These are phyloP conservation scores for Phyllosticta paracitricarpa DNA, from an alignment of 2,329 filamentous ascomycete genomes.

Conservation along the genomic window DNA sequence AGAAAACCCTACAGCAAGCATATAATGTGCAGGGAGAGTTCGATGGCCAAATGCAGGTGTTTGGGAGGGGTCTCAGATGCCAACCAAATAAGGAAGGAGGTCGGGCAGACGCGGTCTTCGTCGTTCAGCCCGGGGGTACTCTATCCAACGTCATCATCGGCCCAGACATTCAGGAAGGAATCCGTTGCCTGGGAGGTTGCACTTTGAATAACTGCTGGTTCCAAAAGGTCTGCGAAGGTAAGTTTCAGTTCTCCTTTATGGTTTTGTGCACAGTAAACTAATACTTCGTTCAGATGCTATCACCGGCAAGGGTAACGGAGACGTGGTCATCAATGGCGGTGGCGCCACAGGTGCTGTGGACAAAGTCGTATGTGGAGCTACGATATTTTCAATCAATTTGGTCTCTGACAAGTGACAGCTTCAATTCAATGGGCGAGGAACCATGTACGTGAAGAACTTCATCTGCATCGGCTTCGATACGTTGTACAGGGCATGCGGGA, in stretches of 20 bases:
- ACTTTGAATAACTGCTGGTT: constrained; percentile 30
- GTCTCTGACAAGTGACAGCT: constrained; percentile 2
- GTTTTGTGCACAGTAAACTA: too few relatives aligned
- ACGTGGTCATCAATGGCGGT: constrained; percentile 20
- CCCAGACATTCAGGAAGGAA: constrained; percentile 35
- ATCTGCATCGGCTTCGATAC: constrained; percentile 20
- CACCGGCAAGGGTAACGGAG: constrained; percentile 16
- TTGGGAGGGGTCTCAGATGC: not conserved
- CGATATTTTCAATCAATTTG: too few relatives aligned
- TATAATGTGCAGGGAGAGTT: not conserved
- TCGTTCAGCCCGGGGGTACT: constrained; percentile 22
- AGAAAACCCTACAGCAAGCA: not conserved
- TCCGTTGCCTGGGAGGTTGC: constrained; percentile 42
- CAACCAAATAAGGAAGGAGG: not conserved
- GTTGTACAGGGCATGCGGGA: constrained; percentile 20
- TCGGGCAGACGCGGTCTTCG: constrained; percentile 4
- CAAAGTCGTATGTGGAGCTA: constrained; percentile 17
- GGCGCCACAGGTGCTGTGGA: constrained; percentile 19
- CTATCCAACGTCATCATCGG: constrained; percentile 42
- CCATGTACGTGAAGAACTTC: constrained; percentile 23
- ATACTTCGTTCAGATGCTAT: constrained; percentile 18
- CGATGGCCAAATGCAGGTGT: not conserved
- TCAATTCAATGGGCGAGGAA: constrained; percentile 25
- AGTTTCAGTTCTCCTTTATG: not conserved
- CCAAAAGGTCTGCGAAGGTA: constrained; percentile 28